Evolutionary conservation across 1,284 basidiomycete species (phyloP).

Genomic region (Retiboletus fuscus): DNA sequence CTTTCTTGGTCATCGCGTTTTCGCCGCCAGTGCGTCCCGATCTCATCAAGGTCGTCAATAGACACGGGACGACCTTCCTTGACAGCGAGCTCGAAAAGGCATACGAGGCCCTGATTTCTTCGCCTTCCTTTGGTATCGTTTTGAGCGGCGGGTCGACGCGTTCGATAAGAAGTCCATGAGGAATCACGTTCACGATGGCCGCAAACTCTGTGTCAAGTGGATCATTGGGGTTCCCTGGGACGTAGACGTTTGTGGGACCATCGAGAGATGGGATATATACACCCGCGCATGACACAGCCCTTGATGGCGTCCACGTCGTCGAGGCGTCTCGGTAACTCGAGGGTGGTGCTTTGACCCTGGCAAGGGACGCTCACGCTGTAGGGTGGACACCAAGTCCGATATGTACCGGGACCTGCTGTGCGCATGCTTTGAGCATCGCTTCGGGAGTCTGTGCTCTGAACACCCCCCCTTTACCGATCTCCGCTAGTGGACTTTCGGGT

Average conservation of each 20-base stretch:
- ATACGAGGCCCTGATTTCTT: constrained; percentile 87
- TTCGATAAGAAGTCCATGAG: constrained; percentile 80
- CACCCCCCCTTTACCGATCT: constrained; percentile 51
- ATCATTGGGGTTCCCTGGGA: constrained; percentile 77
- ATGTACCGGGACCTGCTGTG: constrained; percentile 66
- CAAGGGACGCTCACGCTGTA: constrained; percentile 55
- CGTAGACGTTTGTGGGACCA: constrained; percentile 70
- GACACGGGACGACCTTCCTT: constrained; percentile 81
- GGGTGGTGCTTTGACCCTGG: constrained; percentile 65
- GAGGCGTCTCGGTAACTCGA: constrained; percentile 78
- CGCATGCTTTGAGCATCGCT: constrained; percentile 65
- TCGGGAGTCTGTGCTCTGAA: constrained; percentile 78
- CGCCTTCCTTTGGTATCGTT: constrained; percentile 73
- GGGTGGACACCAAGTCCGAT: constrained; percentile 55
- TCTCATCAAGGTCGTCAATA: constrained; percentile 80
- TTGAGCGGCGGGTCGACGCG: constrained; percentile 82
- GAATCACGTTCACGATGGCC: constrained; percentile 77
- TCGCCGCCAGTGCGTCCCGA: constrained; percentile 61
- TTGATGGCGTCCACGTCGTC: constrained; percentile 66
- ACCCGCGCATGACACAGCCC: constrained; percentile 73
- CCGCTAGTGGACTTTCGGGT: constrained; percentile 66
- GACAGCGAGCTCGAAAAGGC: constrained; percentile 78
- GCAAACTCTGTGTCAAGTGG: constrained; percentile 87
- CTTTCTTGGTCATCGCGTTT: constrained; percentile 74
- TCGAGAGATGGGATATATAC: constrained; percentile 69